Base-by-base conservation (phyloP, 345 rosid species). In the Heritiera fomes region DNA sequence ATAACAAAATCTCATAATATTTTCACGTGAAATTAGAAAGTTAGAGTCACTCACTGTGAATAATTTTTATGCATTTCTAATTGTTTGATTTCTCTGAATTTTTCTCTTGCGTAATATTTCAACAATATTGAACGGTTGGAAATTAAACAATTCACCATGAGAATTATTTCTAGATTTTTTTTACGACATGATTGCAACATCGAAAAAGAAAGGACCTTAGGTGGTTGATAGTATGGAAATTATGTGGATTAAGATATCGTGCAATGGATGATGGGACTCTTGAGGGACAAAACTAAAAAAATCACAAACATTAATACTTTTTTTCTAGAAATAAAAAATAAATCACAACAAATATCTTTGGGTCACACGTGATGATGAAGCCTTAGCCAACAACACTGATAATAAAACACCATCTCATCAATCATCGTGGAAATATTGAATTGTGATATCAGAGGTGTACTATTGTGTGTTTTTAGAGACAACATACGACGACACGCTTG, bases 341-440 rank as follows among this genome's bases (percentile, higher is more conserved):
- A 23, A 23, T 0, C 28, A 23, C 28, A 23, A 23, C 28, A 23
- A 23, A 23, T 23, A 23, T 23, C 28, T 23, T 23, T 23, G 28
- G 28, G 28, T 23, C 28, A 74, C n/a, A 49, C 75, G 14, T 47
- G 45, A 34, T 3, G n/a, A 77, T 60, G 28, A 69, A 34, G 38
- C 38, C 2, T 1, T 34, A 45, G 80, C 83, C 78, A 49, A 73
- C 64, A 62, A 59, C 60, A 32, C 28, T 23, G 5, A 15, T 15
- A 43, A n/a, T 63, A 34, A 74, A 79, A 80, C 74, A 75, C 78
- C 78, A 23, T 23, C 83, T 68, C 47, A n/a, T 60, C 80, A 30
- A 81, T 68, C 47, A n/a, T 60, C 80, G n/a, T 40, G 15, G 63
- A 80, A 66, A 82, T 80, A 41, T 70, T 46, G 49, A 66, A 82